phyloP scores from a whole-genome alignment of 1,139 yeast species.

The Diutina neorugosa region DNA sequence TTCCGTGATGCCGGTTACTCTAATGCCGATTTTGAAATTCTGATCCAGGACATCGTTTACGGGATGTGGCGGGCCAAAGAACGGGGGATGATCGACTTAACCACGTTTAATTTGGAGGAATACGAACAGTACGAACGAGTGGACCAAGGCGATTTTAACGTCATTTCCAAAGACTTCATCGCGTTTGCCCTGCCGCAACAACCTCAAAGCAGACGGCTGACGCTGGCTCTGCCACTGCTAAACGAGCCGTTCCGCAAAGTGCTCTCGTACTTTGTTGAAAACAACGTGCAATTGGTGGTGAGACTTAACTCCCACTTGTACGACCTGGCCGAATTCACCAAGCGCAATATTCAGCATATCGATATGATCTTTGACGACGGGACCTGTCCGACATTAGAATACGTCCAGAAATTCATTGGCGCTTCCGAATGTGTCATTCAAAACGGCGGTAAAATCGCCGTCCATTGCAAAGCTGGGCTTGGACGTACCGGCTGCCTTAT shows the following conservation, averaged over 20 bases:
- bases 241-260: slow-evolving; percentile 75
- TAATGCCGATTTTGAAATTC: slow-evolving; percentile 83
- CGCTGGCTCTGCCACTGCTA: slow-evolving; percentile 26
- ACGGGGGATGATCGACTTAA: slow-evolving; percentile 74
- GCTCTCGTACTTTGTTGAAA: slow-evolving; percentile 55
- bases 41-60: slow-evolving; percentile 89
- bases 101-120: slow-evolving; percentile 82
- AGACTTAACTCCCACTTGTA: slow-evolving; percentile 85
- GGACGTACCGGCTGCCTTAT: slow-evolving; percentile 97
- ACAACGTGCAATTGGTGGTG: slow-evolving; percentile 79
- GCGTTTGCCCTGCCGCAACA: slow-evolving; percentile 98
- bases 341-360: slow-evolving; percentile 73
- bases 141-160: slow-evolving; percentile 93
- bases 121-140: slow-evolving; percentile 91
- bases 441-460: slow-evolving; percentile 88
- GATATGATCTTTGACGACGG: slow-evolving; percentile 98
- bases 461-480: slow-evolving; percentile 95
- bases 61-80: slow-evolving; percentile 99
- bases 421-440: slow-evolving; percentile 83
- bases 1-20: slow-evolving; percentile 97
- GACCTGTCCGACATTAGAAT: slow-evolving; percentile 90
- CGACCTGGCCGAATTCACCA: slow-evolving; percentile 73
- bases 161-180: slow-evolving; percentile 81
- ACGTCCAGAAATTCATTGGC: slow-evolving; percentile 85
- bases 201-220: slow-evolving; percentile 18